A percentile compares a stretch with the other conserved stretches of the same genome.
Conservation (phyloP, 2,329 filamentous ascomycete species). For the Fusarium bulbicola region DNA sequence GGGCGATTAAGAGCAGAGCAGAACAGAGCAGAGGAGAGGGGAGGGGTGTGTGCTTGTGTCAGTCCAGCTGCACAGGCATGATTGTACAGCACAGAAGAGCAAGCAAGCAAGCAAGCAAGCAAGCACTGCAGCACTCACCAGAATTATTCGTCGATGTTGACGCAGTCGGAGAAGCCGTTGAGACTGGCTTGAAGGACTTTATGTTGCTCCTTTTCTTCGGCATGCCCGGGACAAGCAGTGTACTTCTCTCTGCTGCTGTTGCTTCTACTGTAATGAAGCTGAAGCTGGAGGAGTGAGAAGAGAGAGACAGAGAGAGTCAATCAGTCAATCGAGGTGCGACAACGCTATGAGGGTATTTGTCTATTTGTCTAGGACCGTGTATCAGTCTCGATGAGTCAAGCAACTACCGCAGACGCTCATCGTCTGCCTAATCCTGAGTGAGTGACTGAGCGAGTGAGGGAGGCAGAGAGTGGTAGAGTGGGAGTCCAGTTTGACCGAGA, state of each 20-base stretch:
- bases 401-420: slow-evolving; percentile 9
- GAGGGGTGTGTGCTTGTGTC: slow-evolving; percentile 30
- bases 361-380: slow-evolving; percentile 27
- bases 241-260: background rate
- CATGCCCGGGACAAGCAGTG: slow-evolving; percentile 55
- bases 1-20: slow-evolving; percentile 7
- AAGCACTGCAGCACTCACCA: slow-evolving; percentile 37
- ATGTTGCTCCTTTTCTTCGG: slow-evolving; percentile 69
- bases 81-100: background rate
- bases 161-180: slow-evolving; percentile 58
- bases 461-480: background rate
- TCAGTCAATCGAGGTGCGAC: slow-evolving; percentile 20
- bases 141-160: slow-evolving; percentile 37
- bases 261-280: background rate
- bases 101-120: background rate
- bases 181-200: slow-evolving; percentile 67
- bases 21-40: background rate
- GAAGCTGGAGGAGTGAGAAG: slow-evolving; percentile 8
- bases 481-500: background rate
- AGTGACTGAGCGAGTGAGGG: background rate
- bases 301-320: background rate
- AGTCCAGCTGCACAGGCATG: background rate
- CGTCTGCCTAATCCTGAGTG: background rate
- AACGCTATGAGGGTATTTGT: slow-evolving; percentile 25
- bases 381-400: slow-evolving; percentile 36